Evolutionary conservation across 2,329 filamentous ascomycete genomes (phyloP), one percentile per base, ranked within the genome.

Genomic region (Colletotrichum tamarilloi): DNA sequence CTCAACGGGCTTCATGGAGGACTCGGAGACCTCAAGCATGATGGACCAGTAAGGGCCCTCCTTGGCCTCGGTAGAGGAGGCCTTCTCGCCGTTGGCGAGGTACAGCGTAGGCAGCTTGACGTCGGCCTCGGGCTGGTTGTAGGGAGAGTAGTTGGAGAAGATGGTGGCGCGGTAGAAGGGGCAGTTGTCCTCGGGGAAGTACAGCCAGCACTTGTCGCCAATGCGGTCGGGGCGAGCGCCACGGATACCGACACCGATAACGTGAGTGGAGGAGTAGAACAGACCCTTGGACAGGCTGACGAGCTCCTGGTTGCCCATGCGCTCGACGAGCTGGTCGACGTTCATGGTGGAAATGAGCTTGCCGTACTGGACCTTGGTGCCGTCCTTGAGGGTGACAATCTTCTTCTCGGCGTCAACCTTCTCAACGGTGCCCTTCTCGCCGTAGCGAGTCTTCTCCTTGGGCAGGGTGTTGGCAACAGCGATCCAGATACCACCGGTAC

Each of bases 111-210:
- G 91, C 69, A 99, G 91, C 89, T 97, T 97, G 81, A 89, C 92
- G 71, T 92, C 92, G 73, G 91, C 88, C 77, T 94, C 87, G 42
- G 97, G 97, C 87, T 98, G 97, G 89, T 99, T 99, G 91, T 97
- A 92, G 66, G 96, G 97, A 26, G 97, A 98, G 90, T 99, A 99
- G 91, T 99, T 99, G 85, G 96, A 98, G 91, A 99, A 99, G 87
- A 99, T 98, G 81, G 97, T 99, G 81, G 97, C 97, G 79, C 97
- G 94, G 90, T 99, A 99, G 90, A 99, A 99, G 82, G 95, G 95
- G 89, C 95, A 98, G 90, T 99, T 93, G 84, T 98, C 93, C 85
- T 99, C 97, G 75, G 97, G 97, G 92, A 98, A 99, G 91, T 99
- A 99, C 77, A 99, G 89, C 95, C 97, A 99, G 92, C 97, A 99